A percentile compares a stretch with the other conserved stretches of the same genome.
Evolutionary conservation across 2,329 filamentous ascomycete genomes (phyloP).

Genomic region (Coleophoma crateriformis): DNA sequence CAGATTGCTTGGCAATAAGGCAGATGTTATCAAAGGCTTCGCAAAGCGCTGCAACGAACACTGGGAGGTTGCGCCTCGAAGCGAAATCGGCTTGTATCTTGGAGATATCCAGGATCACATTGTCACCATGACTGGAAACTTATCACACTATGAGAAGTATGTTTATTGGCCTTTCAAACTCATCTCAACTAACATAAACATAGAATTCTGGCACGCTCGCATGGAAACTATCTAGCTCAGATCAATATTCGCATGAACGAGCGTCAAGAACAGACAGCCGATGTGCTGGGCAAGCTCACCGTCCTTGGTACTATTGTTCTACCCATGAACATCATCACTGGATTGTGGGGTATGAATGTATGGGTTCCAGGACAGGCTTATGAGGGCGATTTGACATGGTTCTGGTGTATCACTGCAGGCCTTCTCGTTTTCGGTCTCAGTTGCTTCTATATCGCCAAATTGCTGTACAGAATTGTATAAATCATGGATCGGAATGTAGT

Average conservation of each 20-base stretch:
- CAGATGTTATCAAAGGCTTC: constrained; percentile 98
- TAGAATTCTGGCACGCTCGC: constrained; percentile 83
- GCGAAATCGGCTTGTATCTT: constrained; percentile 94
- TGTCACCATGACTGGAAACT: constrained; percentile 94
- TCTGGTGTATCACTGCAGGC: constrained; percentile 67
- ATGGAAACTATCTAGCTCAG: constrained; percentile 97
- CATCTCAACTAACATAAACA: neutral
- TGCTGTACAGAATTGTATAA: constrained; percentile 26
- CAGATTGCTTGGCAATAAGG: constrained; percentile 89
- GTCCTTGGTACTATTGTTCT: constrained; percentile 95
- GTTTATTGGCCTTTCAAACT: constrained; percentile 24
- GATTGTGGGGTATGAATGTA: constrained; percentile 98
- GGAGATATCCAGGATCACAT: constrained; percentile 99
- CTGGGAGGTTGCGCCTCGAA: constrained; percentile 91
- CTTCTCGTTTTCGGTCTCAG: constrained; percentile 72
- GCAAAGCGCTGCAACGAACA: constrained; percentile 97
- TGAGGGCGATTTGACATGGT: constrained; percentile 71
- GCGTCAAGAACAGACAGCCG: constrained; percentile 89
- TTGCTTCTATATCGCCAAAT: constrained; percentile 48
- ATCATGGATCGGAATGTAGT: neutral
- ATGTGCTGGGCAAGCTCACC: constrained; percentile 90
- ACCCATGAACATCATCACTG: constrained; percentile 98
- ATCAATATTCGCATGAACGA: constrained; percentile 99
- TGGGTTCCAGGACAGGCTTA: constrained; percentile 88
- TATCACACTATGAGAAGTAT: constrained; percentile 94